Evolutionary conservation across 2,329 filamentous ascomycete species (phyloP).

Genomic region (Stagonosporopsis cucurbitacearum): DNA sequence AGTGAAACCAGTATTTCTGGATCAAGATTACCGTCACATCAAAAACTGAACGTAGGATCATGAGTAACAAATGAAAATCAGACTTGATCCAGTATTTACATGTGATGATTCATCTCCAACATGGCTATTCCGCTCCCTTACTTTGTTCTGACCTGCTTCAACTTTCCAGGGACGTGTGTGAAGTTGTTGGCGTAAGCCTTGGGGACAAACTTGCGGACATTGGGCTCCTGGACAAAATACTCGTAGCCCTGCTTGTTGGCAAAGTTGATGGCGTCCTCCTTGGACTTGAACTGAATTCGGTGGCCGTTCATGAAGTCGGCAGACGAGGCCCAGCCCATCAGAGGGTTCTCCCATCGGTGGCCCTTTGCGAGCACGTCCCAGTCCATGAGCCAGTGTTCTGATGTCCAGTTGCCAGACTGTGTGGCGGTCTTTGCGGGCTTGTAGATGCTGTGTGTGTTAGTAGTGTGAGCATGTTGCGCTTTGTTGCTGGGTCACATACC

Average conservation of each 20-base stretch:
- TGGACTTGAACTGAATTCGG: constrained; percentile 84
- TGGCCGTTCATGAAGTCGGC: constrained; percentile 95
- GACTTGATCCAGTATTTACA: constrained; percentile 39
- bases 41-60: background rate
- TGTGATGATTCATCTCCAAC: constrained; percentile 9
- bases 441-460: constrained; percentile 73
- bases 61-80: constrained; percentile 13
- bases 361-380: constrained; percentile 95
- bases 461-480: background rate
- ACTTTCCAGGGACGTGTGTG: constrained; percentile 79
- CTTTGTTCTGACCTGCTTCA: constrained; percentile 83
- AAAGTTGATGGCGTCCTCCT: constrained; percentile 93
- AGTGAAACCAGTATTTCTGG: background rate
- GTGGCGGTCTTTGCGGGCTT: constrained; percentile 91
- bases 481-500: constrained; percentile 62
- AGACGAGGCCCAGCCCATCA: constrained; percentile 99
- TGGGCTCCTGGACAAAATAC: constrained; percentile 98
- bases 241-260: constrained; percentile 99
- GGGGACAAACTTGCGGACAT: constrained; percentile 80
- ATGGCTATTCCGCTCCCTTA: constrained; percentile 67
- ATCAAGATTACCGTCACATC: background rate
- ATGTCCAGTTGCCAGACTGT: constrained; percentile 88
- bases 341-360: constrained; percentile 95
- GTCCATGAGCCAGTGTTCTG: constrained; percentile 93
- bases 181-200: constrained; percentile 99